phyloP scores from a whole-genome alignment of 2,329 filamentous ascomycete species.

The Nemania sp. region DNA sequence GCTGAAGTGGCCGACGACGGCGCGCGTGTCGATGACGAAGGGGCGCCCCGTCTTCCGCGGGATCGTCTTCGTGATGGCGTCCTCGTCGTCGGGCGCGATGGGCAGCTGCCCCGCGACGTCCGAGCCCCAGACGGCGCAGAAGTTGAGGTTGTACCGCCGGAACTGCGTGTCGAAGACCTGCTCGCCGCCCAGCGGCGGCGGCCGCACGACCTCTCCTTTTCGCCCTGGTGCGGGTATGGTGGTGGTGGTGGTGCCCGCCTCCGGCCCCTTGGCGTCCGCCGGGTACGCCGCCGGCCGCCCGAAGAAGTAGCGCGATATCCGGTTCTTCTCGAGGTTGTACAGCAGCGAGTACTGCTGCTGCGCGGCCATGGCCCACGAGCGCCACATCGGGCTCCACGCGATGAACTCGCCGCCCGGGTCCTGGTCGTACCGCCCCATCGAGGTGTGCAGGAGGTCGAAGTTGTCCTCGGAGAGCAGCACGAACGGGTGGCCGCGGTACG shows the following conservation, averaged over 20 bases:
- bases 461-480: constrained; percentile 50
- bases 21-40: constrained; percentile 58
- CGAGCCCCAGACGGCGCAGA: constrained; percentile 57
- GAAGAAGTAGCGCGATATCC: constrained; percentile 54
- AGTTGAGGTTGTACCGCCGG: constrained; percentile 57
- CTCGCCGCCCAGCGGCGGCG: constrained; percentile 33
- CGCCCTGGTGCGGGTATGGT: constrained; percentile 11
- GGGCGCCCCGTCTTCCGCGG: constrained; percentile 46
- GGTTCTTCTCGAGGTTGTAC: constrained; percentile 53
- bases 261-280: constrained; percentile 27
- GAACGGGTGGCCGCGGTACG: constrained; percentile 55
- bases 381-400: constrained; percentile 49
- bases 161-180: constrained; percentile 54
- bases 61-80: constrained; percentile 48
- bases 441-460: constrained; percentile 52
- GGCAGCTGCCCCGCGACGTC: constrained; percentile 55
- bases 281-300: constrained; percentile 39
- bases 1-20: constrained; percentile 58
- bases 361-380: constrained; percentile 55
- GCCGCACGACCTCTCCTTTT: no score
- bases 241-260: constrained; percentile 9
- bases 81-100: constrained; percentile 50
- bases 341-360: constrained; percentile 55
- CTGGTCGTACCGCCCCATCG: constrained; percentile 51
- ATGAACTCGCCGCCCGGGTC: constrained; percentile 37